Base-by-base conservation (phyloP, 2,329 filamentous ascomycete genomes). In the Polychaeton citri region DNA sequence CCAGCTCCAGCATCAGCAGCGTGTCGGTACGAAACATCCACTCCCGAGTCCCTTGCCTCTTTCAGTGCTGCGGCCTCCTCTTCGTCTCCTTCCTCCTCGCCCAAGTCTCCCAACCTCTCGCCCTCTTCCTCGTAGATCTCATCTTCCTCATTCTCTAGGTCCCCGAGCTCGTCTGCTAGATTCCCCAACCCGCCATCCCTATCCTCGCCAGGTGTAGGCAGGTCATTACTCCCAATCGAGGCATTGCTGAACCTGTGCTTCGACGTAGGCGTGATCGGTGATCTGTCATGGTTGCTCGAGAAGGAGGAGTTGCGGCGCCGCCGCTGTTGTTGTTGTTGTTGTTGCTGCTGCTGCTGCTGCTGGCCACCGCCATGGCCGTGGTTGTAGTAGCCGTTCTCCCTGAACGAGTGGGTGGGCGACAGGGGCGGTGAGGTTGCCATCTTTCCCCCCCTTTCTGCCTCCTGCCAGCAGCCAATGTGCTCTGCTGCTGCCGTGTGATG, bases 161-260 rank as follows among this genome's bases (percentile, higher is more conserved):
- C 40, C 2, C 79, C 83, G 33, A 90, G 64, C 58, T 90, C 83
- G 57, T 88, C 83, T 2, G 83, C 83, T 33, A 90, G 59, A 47
- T 85, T 87, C 20, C 82, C 83, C 43, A 85, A 64, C 6, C 79
- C 78, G 42, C 74, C 74, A 32, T 53, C 56, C 7, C 53, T 56
- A 21, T 48, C 46, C 10, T 60, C 59, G 28, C 50, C 55, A 2
- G 56, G 55, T 31, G 52, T 57, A 37, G 52, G 51, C 36, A 61
- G 55, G 13, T 63, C 61, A 40, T 60, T 50, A 9, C 54, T 57
- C 21, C 48, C 40, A 32, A 47, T 47, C 8, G 54, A 58, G 1
- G 48, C 51, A 35, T 50, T 51, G 10, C 52, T 55, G 38, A 56
- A 50, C 21, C 54, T 46, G 35, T 55, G 45, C 38, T 54, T 55